phyloP scores from a whole-genome alignment of 331 rosid genomes.

The Acacia concinna region DNA sequence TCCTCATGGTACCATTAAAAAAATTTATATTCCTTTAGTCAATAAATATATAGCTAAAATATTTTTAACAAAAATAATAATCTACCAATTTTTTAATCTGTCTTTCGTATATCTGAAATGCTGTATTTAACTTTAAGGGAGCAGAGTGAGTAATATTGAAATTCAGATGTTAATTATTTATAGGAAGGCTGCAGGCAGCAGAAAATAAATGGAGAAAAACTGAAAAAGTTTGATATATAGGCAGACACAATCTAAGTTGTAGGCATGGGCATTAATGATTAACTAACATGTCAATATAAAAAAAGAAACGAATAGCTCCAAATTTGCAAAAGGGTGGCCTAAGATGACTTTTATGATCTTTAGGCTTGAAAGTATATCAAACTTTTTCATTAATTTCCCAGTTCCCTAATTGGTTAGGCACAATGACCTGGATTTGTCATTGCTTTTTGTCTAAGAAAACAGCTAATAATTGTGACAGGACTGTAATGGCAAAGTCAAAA shows the following conservation, averaged over 20 bases:
- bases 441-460: conserved; percentile 57
- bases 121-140: too few relatives aligned
- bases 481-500: conserved; percentile 45
- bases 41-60: too few relatives aligned
- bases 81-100: too few relatives aligned
- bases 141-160: background rate
- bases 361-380: conserved; percentile 30
- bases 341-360: conserved; percentile 23
- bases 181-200: background rate
- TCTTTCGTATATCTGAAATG: background rate
- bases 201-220: background rate
- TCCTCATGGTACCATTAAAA: background rate
- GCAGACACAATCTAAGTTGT: conserved; percentile 26
- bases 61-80: too few relatives aligned
- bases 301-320: conserved; percentile 31
- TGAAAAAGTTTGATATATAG: background rate
- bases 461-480: conserved; percentile 45
- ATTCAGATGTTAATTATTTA: background rate
- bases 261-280: conserved; percentile 34
- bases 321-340: conserved; percentile 31
- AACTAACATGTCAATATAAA: conserved; percentile 27
- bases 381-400: conserved; percentile 30
- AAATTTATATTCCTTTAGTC: background rate
- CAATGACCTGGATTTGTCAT: conserved; percentile 41
- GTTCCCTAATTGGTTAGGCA: conserved; percentile 52